A percentile compares a stretch with the other conserved stretches of the same genome.
Conservation (phyloP, 176 grass and related monocot species). For the Triticum urartu region DNA sequence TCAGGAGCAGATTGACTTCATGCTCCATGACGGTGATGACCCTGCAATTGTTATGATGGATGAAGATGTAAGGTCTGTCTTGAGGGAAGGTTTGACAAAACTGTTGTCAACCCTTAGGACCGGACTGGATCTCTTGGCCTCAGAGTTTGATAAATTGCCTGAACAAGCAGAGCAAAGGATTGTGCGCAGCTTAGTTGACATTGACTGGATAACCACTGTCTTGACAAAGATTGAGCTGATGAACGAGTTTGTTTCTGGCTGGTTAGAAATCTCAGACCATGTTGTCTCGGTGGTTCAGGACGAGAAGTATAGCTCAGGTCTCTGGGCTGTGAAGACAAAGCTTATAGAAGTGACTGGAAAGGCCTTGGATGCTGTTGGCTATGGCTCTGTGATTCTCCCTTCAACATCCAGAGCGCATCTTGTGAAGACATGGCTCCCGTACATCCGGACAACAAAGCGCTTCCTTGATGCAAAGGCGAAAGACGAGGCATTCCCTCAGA, state of each 20-base stretch:
- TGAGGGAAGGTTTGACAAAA: slow-evolving; percentile 51
- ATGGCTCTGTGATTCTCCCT: slow-evolving; percentile 73
- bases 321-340: slow-evolving; percentile 71
- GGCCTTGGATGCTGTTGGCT: slow-evolving; percentile 79
- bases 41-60: slow-evolving; percentile 70
- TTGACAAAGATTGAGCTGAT: slow-evolving; percentile 77
- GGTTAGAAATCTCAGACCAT: slow-evolving; percentile 61
- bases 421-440: slow-evolving; percentile 86
- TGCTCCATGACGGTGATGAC: slow-evolving; percentile 78
- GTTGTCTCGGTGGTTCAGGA: slow-evolving; percentile 54
- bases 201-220: slow-evolving; percentile 77
- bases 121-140: slow-evolving; percentile 46
- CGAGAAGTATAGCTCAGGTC: slow-evolving; percentile 49
- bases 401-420: slow-evolving; percentile 55
- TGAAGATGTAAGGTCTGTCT: slow-evolving; percentile 72
- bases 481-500: slow-evolving; percentile 41
- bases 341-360: slow-evolving; percentile 81
- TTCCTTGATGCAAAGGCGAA: slow-evolving; percentile 59
- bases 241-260: slow-evolving; percentile 73
- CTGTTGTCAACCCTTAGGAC: slow-evolving; percentile 50
- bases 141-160: slow-evolving; percentile 50
- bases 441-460: slow-evolving; percentile 59
- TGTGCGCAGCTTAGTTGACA: slow-evolving; percentile 60
- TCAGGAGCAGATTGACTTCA: slow-evolving; percentile 97
- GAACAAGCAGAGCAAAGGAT: slow-evolving; percentile 64